Evolutionary conservation across 495 filamentous ascomycete genomes (phyloP), one percentile per base, ranked within the genome.

Genomic region (Neurospora terricola): DNA sequence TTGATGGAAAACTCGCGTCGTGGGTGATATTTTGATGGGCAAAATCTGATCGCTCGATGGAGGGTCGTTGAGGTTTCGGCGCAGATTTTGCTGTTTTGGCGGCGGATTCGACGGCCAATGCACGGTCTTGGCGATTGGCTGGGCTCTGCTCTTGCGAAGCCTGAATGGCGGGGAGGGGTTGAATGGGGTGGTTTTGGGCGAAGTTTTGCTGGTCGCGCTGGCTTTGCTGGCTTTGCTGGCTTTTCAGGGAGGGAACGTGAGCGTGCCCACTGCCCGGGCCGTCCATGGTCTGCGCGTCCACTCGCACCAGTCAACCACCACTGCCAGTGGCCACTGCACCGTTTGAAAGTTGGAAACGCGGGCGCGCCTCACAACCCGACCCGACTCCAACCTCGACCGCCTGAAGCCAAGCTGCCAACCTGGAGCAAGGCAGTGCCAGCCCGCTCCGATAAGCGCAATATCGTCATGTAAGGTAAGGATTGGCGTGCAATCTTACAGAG

Each of bases 31-130:
- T 87, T 84, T 83, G 88, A 90, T 88, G 85, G 78, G 76, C 77
- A 78, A 87, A 88, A 82, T 84, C 75, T 81, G 75, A 81, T 82
- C 77, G 78, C 81, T 81, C 77, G 88, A 86, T 89, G 89, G 84
- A 86, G 87, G 91, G 89, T 89, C 88, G 90, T 90, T 90, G 87
- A 79, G 79, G 76, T 78, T 83, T 79, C 76, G 80, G 79, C 81
- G 84, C 83, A 84, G 81, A 86, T 83, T 85, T 84, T 85, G 78
- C 79, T 75, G 72, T 75, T 77, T 78, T 76, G 72, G 76, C 77
- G 77, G 76, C 78, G 74, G 75, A 71, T 78, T 76, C 76, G 75
- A 74, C 71, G 69, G 73, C 39, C 59, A 66, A 66, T 66, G 54
- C 54, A 71, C 71, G 72, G 30, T 73, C 71, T 73, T 73, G 72